These are phyloP conservation scores for Kodamaea suecica DNA, from an alignment of 1,139 yeast species.

Conservation along the genomic window DNA sequence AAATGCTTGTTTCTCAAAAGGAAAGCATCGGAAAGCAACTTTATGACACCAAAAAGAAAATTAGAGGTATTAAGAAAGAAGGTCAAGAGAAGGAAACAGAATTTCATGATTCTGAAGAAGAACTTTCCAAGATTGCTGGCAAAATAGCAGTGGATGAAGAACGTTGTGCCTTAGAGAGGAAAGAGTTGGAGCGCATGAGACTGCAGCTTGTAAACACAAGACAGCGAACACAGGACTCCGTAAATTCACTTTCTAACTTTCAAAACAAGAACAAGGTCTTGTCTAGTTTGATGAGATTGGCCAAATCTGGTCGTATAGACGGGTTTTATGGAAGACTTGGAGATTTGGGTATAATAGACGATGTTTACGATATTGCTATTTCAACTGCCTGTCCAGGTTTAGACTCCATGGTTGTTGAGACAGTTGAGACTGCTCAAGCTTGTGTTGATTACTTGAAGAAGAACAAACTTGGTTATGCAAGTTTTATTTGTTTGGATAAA, in stretches of 20 bases:
- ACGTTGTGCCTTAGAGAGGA: constrained; percentile 51
- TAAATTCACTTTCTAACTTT: constrained; percentile 50
- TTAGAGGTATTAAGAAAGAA: constrained; percentile 47
- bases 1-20: constrained; percentile 53
- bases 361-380: constrained; percentile 84
- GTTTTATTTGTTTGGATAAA: constrained; percentile 77
- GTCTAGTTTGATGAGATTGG: constrained; percentile 62
- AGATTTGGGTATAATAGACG: constrained; percentile 84
- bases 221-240: constrained; percentile 65
- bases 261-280: constrained; percentile 76
- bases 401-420: constrained; percentile 91
- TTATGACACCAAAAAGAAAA: constrained; percentile 43
- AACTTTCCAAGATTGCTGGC: constrained; percentile 47
- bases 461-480: constrained; percentile 84
- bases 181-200: constrained; percentile 51
- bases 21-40: constrained; percentile 44
- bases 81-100: constrained; percentile 54
- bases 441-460: constrained; percentile 86
- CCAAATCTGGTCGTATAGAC: constrained; percentile 75
- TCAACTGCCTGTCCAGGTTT: constrained; percentile 93
- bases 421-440: constrained; percentile 88
- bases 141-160: constrained; percentile 59
- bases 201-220: constrained; percentile 52
- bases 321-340: constrained; percentile 93
- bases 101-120: constrained; percentile 35